Percentiles rank a stretch among this genome's conserved stretches.
phyloP scores from a whole-genome alignment of 2,329 filamentous ascomycete species.

The Hypoxylon sp. region DNA sequence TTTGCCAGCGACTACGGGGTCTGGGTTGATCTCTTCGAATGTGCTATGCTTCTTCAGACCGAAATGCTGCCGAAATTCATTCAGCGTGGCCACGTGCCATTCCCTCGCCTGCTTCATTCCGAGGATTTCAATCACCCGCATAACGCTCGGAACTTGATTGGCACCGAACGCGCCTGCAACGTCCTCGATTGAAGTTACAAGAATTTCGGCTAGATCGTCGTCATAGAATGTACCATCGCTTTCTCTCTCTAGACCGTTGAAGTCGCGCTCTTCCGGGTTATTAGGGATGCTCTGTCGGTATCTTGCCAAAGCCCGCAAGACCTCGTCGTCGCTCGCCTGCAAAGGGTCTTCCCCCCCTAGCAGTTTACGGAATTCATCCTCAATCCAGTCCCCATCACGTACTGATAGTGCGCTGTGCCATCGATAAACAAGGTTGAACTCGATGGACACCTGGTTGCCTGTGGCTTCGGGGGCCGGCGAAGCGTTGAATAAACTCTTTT shows the following conservation, averaged over 20 bases:
- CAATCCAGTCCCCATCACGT: conserved; percentile 63
- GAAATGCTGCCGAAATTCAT: conserved; percentile 67
- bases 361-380: conserved; percentile 55
- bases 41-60: conserved; percentile 64
- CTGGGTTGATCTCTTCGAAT: conserved; percentile 67
- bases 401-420: conserved; percentile 63
- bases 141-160: conserved; percentile 62
- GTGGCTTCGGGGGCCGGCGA: conserved; percentile 56
- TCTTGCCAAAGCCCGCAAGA: conserved; percentile 63
- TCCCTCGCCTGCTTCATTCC: conserved; percentile 63
- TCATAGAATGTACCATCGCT: conserved; percentile 58
- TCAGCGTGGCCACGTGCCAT: conserved; percentile 67
- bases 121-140: conserved; percentile 64
- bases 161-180: conserved; percentile 67
- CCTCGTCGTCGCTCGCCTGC: conserved; percentile 63
- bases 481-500: conserved; percentile 47
- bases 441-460: conserved; percentile 66
- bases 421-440: conserved; percentile 69
- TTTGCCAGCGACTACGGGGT: conserved; percentile 62
- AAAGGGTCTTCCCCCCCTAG: conserved; percentile 59
- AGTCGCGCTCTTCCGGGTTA: conserved; percentile 68
- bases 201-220: conserved; percentile 60
- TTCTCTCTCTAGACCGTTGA: conserved; percentile 63
- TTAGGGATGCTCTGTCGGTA: conserved; percentile 63
- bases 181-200: conserved; percentile 64